Evolutionary conservation across 352 stramenopile species (phyloP), one percentile per base, ranked within the genome.

Genomic region (Phytopythium litorale): DNA sequence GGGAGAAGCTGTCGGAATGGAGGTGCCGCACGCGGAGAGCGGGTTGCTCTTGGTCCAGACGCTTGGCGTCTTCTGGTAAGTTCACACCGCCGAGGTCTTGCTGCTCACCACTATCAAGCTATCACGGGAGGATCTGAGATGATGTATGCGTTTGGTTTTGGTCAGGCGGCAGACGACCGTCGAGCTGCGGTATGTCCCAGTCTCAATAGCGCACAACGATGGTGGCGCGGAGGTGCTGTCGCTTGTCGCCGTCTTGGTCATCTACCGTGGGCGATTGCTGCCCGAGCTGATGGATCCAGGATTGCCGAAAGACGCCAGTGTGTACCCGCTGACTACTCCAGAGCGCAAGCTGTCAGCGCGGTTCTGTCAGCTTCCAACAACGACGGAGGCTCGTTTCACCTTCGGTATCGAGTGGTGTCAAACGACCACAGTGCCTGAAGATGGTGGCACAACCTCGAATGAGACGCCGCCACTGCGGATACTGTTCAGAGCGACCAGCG

Each of bases 41-140:
- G 51, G 51, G 5, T 43, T 32, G 16, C 51, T 56, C 18, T 43
- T 56, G 30, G 19, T 56, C 51, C 51, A 56, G 32, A 56, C 51
- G 19, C 30, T 45, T 18, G 51, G 51, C 18, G 51, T 56, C 2
- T 43, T 56, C 1, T 56, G 51, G 51, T 56, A 56, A 42, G 30
- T n/a, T 33, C 45, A 30, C 15, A 23, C 9, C 42, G 28, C 15
- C 16, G 13, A 32, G 28, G 4, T 32, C 28, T 2, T 32, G 28
- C 28, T 32, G 3, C 4, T 18, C 5, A 9, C 4, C 12, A 19
- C 45, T 16, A 9, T 30, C 21, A 18, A 0, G 7, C 1, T 28
- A 28, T 28, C n/a, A n/a, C n/a, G n/a, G n/a, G 28, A 40, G 12
- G 28, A 21, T 15, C 49, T 40, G 21, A 16, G 11, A 25, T 18